Evolutionary conservation across 768 basidiomycete genomes (phyloP).

Genomic region (Russula brevipes): DNA sequence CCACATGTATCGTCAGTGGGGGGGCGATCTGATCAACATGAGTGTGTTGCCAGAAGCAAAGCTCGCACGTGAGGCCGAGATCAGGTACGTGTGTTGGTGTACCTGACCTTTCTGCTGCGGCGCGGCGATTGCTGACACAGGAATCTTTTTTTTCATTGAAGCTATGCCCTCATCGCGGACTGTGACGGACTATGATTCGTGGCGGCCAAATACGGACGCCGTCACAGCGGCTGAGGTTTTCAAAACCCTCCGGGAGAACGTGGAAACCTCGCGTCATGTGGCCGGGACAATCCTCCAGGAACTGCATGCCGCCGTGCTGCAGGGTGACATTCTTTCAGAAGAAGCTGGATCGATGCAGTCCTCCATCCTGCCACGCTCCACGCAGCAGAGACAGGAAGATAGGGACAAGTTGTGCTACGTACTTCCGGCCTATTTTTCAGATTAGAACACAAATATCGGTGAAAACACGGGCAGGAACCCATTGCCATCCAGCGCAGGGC

Average conservation of each 20-base stretch:
- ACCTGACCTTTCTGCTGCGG: neutral
- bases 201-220: constrained; percentile 71
- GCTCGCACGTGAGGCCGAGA: constrained; percentile 89
- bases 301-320: constrained; percentile 52
- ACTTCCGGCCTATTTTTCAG: constrained; percentile 68
- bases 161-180: constrained; percentile 90
- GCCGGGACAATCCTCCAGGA: constrained; percentile 65
- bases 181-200: constrained; percentile 93
- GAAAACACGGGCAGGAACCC: neutral
- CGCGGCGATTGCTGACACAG: neutral
- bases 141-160: constrained; percentile 30
- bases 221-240: constrained; percentile 91
- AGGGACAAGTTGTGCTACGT: constrained; percentile 66
- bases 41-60: constrained; percentile 96
- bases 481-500: neutral
- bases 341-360: constrained; percentile 81
- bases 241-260: constrained; percentile 82
- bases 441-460: constrained; percentile 3
- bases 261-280: constrained; percentile 76
- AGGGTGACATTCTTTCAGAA: constrained; percentile 55
- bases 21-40: constrained; percentile 96
- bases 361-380: constrained; percentile 72
- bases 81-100: constrained; percentile 53
- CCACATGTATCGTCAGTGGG: constrained; percentile 88
- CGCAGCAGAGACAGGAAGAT: constrained; percentile 52